Percentiles rank a stretch among this genome's conserved stretches.
Evolutionary conservation across 1,284 basidiomycete species (phyloP).

Genomic region (Austroboletus novae-zelandiae): DNA sequence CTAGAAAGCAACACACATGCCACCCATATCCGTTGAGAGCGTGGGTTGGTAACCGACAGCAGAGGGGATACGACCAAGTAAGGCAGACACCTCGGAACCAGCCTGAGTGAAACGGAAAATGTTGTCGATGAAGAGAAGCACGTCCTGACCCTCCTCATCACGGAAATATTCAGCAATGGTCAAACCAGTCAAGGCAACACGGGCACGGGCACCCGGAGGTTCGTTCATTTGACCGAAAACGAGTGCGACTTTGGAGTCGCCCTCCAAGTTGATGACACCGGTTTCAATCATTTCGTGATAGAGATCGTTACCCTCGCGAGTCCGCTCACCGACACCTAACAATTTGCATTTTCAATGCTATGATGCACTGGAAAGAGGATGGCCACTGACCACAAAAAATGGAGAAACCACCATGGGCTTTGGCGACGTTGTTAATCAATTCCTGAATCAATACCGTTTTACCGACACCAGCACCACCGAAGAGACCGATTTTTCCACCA

Average conservation of each 20-base stretch:
- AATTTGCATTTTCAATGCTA: not conserved
- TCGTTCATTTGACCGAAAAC: constrained; percentile 99
- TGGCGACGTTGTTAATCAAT: constrained; percentile 99
- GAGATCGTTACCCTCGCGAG: constrained; percentile 99
- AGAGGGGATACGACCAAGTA: constrained; percentile 99
- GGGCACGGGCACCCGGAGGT: constrained; percentile 99
- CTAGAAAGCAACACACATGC: constrained; percentile 70
- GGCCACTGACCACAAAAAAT: constrained; percentile 94
- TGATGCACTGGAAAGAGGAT: not conserved
- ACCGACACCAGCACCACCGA: constrained; percentile 99
- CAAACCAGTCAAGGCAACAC: constrained; percentile 98
- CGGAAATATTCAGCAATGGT: constrained; percentile 99
- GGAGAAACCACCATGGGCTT: constrained; percentile 99
- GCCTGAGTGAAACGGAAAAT: constrained; percentile 99
- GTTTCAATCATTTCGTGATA: constrained; percentile 99
- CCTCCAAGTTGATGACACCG: constrained; percentile 99
- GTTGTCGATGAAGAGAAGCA: constrained; percentile 99
- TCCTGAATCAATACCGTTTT: constrained; percentile 99
- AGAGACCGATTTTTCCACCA: constrained; percentile 99
- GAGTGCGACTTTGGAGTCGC: constrained; percentile 98
- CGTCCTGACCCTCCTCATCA: constrained; percentile 99
- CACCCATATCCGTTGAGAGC: constrained; percentile 99
- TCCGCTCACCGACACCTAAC: constrained; percentile 96
- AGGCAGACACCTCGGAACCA: constrained; percentile 99
- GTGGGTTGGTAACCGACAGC: constrained; percentile 99